phyloP scores from a whole-genome alignment of 208 protist genomes.

The Wallacemonas sp. region DNA sequence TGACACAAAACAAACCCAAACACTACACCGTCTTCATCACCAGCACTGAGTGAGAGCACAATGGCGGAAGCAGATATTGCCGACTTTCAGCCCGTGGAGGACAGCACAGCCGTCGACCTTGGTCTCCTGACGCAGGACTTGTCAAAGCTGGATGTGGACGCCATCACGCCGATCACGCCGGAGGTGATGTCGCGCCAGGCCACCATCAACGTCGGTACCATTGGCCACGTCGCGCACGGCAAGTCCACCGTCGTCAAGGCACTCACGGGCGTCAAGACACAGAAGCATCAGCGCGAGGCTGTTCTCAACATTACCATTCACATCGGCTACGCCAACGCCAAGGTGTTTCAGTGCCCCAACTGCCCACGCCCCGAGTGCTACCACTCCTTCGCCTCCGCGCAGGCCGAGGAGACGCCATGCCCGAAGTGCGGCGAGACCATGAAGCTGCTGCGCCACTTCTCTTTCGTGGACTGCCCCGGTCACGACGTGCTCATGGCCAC shows the following conservation, averaged over 20 bases:
- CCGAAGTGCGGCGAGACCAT: slow-evolving; percentile 62
- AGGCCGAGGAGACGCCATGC: slow-evolving; percentile 88
- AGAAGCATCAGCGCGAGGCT: slow-evolving; percentile 99
- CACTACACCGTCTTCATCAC: neutral
- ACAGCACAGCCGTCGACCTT: slow-evolving; percentile 2
- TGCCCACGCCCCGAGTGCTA: slow-evolving; percentile 95
- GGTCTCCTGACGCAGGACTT: slow-evolving; percentile 1
- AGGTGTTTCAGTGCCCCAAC: slow-evolving; percentile 92
- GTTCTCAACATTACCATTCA: slow-evolving; percentile 99
- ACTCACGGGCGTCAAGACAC: slow-evolving; percentile 98
- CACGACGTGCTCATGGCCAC: slow-evolving; percentile 99
- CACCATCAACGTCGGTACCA: slow-evolving; percentile 99
- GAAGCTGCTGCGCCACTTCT: slow-evolving; percentile 94
- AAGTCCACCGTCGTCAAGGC: slow-evolving; percentile 99
- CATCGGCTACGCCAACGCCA: slow-evolving; percentile 99
- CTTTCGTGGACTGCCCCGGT: slow-evolving; percentile 99
- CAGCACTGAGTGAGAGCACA: neutral
- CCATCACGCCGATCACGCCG: slow-evolving; percentile 93
- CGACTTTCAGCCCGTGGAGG: slow-evolving; percentile 7
- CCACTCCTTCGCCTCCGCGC: slow-evolving; percentile 82
- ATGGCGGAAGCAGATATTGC: slow-evolving; percentile 12
- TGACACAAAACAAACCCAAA: slow-evolving; percentile 16
- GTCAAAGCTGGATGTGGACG: slow-evolving; percentile 54
- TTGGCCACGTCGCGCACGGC: slow-evolving; percentile 99
- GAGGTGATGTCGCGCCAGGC: slow-evolving; percentile 99